Evolutionary conservation across 1,284 basidiomycete species (phyloP).

Genomic region (Tetrapyrgos nigripes): DNA sequence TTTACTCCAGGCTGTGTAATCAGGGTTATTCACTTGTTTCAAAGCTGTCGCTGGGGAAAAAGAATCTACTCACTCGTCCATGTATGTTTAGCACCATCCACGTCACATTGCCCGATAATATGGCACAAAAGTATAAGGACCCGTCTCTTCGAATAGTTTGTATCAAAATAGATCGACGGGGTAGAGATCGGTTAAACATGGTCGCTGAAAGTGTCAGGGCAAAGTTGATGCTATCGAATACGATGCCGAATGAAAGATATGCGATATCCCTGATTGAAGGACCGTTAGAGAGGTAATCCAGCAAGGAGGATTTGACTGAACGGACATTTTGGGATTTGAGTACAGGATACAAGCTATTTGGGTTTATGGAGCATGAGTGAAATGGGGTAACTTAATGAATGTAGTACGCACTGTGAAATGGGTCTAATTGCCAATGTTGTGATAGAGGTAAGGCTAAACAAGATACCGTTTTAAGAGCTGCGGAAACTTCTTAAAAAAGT

Average conservation of each 20-base stretch:
- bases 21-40: background rate
- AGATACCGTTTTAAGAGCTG: background rate
- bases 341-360: constrained; percentile 31
- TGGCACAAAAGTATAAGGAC: constrained; percentile 31
- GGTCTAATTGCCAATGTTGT: constrained; percentile 24
- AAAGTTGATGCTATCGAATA: constrained; percentile 34
- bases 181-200: constrained; percentile 5
- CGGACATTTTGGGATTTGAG: constrained; percentile 31
- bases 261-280: constrained; percentile 27
- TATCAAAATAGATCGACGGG: constrained; percentile 7
- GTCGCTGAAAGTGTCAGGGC: constrained; percentile 27
- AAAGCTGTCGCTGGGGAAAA: background rate
- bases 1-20: constrained; percentile 27
- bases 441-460: constrained; percentile 28
- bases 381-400: background rate
- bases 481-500: background rate
- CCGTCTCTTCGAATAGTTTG: constrained; percentile 32
- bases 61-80: constrained; percentile 22
- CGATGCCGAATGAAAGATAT: constrained; percentile 32
- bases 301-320: background rate
- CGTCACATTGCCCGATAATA: constrained; percentile 31
- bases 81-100: constrained; percentile 32
- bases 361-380: background rate
- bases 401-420: constrained; percentile 30
- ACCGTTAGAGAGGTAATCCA: background rate